Evolutionary conservation across 2,329 filamentous ascomycete species (phyloP), one percentile per base, ranked within the genome.

Genomic region (Cercospora zeina): DNA sequence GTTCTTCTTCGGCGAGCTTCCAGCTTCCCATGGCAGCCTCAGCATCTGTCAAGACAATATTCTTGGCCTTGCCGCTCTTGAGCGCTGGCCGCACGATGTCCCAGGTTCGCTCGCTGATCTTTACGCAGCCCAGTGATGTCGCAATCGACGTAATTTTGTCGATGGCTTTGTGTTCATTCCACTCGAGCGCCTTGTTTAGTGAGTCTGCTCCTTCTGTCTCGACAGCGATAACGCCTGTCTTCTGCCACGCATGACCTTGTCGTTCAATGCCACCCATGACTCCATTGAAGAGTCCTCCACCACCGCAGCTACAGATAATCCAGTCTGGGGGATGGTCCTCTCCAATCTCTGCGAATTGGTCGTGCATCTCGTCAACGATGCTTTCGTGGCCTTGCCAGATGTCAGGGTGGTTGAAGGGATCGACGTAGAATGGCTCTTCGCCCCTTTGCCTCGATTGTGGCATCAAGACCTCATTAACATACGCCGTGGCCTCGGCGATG

Each of bases 11-110:
- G 7, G 91, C 89, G 65, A 97, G 87, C 27, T 85, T 81, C 71
- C 89, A 87, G 57, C 88, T 89, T 2, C 87, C 91, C 77, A 87
- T 85, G 30, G 90, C 91, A 0, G 93, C 93, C 71, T 95, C 90
- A 4, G 86, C 87, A 70, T 96, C 91, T 3, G 81, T 82, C 10
- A 95, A 80, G 0, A 91, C 88, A 2, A 85, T 77, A 64, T 83
- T 87, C 47, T 81, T 80, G 30, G 89, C 83, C 56, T 81, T 79
- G 47, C 83, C 75, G 1, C 78, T 72, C 8, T 54, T 53, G 4
- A 55, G 45, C 13, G 65, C 59, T 14, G 68, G 63, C 47, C 81
- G 75, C 0, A 83, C 85, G 75, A 90, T 88, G 66, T 87, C 83
- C 76, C 89, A 89, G 0, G 89, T 86, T 65, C 83, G 80, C 62